Conservation (phyloP, 2,329 filamentous ascomycete species). For the Xylariaceae sp. region DNA sequence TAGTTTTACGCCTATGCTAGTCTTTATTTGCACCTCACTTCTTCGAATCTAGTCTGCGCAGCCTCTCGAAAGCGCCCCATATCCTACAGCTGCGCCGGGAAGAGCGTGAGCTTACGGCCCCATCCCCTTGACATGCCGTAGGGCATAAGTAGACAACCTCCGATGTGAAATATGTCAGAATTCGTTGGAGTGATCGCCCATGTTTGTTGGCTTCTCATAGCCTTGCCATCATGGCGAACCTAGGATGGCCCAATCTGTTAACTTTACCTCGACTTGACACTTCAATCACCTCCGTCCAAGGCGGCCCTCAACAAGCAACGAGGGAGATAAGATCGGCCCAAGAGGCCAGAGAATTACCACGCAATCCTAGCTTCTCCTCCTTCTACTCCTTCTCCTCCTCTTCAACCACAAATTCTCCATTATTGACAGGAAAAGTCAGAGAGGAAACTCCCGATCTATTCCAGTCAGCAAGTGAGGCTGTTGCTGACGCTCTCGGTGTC, state of each 20-base stretch:
- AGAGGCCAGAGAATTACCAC: slow-evolving; percentile 15
- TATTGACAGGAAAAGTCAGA: slow-evolving; percentile 14
- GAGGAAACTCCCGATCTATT: slow-evolving; percentile 28
- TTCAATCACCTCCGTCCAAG: slow-evolving; percentile 6
- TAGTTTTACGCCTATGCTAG: not conserved
- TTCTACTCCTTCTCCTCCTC: too few species aligned
- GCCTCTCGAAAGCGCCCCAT: slow-evolving; percentile 21
- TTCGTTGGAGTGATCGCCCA: slow-evolving; percentile 12
- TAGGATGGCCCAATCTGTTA: slow-evolving; percentile 23
- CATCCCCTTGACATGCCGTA: slow-evolving; percentile 15
- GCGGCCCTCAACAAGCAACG: slow-evolving; percentile 1
- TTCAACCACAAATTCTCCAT: slow-evolving; percentile 29
- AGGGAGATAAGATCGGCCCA: slow-evolving; percentile 17
- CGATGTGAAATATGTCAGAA: slow-evolving; percentile 20
- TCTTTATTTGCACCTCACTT: not conserved
- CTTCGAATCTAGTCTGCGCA: slow-evolving; percentile 11
- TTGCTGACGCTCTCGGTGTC: slow-evolving; percentile 39
- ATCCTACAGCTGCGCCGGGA: slow-evolving; percentile 3
- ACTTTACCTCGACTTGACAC: slow-evolving; percentile 27
- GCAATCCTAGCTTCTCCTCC: slow-evolving; percentile 26
- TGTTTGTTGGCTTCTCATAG: slow-evolving; percentile 21
- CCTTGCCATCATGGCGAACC: slow-evolving; percentile 25
- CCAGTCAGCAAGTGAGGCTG: slow-evolving; percentile 32
- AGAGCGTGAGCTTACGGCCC: not conserved
- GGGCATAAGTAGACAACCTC: slow-evolving; percentile 7